A percentile compares a stretch with the other conserved stretches of the same genome.
phyloP scores from a whole-genome alignment of 2,329 filamentous ascomycete species.

The Hypoxylon sp. region DNA sequence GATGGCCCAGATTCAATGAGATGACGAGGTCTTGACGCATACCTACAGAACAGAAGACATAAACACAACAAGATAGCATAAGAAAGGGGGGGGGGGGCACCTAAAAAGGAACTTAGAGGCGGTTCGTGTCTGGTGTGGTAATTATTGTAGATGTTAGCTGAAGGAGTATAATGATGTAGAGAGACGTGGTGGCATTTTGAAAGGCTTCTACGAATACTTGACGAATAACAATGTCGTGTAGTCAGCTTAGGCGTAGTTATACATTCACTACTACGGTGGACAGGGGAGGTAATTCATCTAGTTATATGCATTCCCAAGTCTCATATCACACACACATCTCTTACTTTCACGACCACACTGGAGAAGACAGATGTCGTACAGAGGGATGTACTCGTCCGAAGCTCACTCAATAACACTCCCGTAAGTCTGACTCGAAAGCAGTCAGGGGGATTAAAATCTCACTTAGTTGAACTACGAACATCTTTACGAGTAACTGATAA shows the following conservation, averaged over 20 bases:
- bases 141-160: not conserved
- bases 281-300: conserved; percentile 9
- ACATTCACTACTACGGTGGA: conserved; percentile 12
- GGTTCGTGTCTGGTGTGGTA: not conserved
- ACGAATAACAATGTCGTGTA: conserved; percentile 16
- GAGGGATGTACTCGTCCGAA: too few relatives aligned
- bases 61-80: conserved; percentile 7
- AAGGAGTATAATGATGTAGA: not conserved
- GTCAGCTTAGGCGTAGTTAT: conserved; percentile 9
- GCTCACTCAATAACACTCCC: too few relatives aligned
- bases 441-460: not conserved
- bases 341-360: not conserved
- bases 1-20: conserved; percentile 59
- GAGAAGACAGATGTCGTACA: too few relatives aligned
- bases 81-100: not conserved
- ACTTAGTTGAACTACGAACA: not conserved
- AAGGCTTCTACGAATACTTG: conserved; percentile 3
- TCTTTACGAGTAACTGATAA: not conserved
- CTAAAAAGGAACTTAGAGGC: not conserved
- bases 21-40: conserved; percentile 7
- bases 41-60: conserved; percentile 6
- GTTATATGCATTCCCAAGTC: too few relatives aligned
- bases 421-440: too few relatives aligned
- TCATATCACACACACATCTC: too few relatives aligned
- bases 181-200: conserved; percentile 13